Percentiles rank a stretch among this genome's conserved stretches.
These are phyloP conservation scores for Synchytrium microbalum DNA, from an alignment of 371 early-diverging fungal genomes.

Conservation along the genomic window DNA sequence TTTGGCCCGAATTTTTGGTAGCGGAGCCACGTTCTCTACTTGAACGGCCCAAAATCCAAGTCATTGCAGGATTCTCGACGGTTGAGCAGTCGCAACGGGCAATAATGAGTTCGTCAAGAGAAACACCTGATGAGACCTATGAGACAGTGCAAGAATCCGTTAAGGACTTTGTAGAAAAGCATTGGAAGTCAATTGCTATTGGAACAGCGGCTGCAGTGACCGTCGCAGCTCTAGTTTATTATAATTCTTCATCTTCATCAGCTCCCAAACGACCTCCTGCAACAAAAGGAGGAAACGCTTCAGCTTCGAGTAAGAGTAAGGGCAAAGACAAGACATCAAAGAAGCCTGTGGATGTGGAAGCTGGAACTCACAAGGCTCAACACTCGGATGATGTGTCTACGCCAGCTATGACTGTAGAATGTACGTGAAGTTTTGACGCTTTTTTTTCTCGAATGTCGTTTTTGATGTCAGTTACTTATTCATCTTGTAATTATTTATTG, in stretches of 20 bases:
- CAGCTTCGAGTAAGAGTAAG: too few species aligned
- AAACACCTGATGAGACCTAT: too few species aligned
- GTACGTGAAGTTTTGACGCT: not conserved
- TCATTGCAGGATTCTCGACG: too few species aligned
- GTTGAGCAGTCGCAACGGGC: too few species aligned
- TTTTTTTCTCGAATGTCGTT: too few species aligned
- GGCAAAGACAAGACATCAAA: not conserved
- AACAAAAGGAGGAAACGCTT: not conserved
- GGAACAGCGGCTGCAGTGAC: not conserved
- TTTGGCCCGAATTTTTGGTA: too few species aligned
- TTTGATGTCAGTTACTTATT: too few species aligned
- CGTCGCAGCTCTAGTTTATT: not conserved
- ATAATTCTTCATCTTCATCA: not conserved
- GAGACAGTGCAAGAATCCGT: too few species aligned
- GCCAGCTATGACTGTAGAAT: not conserved
- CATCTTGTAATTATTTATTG: too few species aligned
- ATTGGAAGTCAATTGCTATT: not conserved
- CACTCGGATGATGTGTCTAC: not conserved
- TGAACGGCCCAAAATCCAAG: too few species aligned
- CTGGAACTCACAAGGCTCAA: not conserved
- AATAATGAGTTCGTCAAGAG: too few species aligned
- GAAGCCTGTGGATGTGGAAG: not conserved
- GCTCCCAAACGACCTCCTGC: not conserved
- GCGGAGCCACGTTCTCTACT: too few species aligned
- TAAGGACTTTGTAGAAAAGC: not conserved